A percentile compares a stretch with the other conserved stretches of the same genome.
phyloP scores from a whole-genome alignment of 306 rosid species.

The Corylus americana region DNA sequence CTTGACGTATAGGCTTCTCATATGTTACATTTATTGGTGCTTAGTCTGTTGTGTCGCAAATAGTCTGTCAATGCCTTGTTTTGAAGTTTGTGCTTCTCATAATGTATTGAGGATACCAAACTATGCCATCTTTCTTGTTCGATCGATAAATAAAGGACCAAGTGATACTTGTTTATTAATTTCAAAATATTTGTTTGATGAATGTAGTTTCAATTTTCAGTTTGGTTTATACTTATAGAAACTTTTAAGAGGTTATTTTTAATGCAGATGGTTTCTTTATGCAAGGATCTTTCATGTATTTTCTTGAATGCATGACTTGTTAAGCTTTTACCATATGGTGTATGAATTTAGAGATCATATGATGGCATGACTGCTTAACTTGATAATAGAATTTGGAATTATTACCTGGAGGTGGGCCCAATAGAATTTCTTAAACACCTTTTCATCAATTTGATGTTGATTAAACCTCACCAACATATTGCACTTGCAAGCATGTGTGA shows the following conservation, averaged over 20 bases:
- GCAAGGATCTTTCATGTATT: constrained; percentile 12
- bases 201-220: not conserved
- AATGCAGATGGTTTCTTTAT: not conserved
- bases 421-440: not conserved
- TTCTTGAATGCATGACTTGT: not conserved
- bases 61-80: constrained; percentile 4
- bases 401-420: not conserved
- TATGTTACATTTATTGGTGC: constrained; percentile 12
- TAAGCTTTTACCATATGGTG: constrained; percentile 4
- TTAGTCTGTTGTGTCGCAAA: constrained; percentile 7
- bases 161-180: not conserved
- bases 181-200: not conserved
- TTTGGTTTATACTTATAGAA: not conserved
- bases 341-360: constrained; percentile 5
- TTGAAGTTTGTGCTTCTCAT: not conserved
- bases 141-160: not conserved
- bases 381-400: not conserved
- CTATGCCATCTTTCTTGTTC: not conserved
- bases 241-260: constrained; percentile 6
- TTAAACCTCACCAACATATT: not conserved
- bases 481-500: constrained; percentile 4
- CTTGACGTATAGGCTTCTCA: not conserved
- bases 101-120: not conserved
- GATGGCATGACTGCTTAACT: not conserved
- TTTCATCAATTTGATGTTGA: not conserved